phyloP scores from a whole-genome alignment of 2,329 filamentous ascomycete genomes.

The Apiospora hydei region DNA sequence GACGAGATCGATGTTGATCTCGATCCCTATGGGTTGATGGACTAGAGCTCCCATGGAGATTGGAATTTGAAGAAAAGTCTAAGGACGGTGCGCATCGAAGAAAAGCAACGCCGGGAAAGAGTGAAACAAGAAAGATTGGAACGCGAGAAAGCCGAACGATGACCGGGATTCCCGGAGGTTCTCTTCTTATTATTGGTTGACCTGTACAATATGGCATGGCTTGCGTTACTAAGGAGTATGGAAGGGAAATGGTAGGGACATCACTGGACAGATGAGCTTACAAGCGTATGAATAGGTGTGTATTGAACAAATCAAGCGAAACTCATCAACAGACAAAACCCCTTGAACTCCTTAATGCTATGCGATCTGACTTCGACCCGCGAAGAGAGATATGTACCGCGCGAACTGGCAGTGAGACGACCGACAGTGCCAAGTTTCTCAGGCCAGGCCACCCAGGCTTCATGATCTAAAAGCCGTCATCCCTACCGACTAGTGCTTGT shows the following conservation, averaged over 20 bases:
- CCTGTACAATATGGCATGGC: background rate
- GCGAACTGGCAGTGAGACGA: background rate
- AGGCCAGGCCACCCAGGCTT: background rate
- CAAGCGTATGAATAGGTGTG: conserved; percentile 12
- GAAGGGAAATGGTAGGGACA: background rate
- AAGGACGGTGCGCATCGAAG: background rate
- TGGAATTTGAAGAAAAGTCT: background rate
- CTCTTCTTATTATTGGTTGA: background rate
- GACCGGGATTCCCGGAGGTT: background rate
- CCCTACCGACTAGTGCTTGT: background rate
- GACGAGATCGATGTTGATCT: conserved; percentile 75
- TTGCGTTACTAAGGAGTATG: background rate
- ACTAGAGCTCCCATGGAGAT: background rate
- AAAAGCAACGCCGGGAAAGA: no score
- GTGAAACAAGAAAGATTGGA: no score
- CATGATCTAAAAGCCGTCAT: background rate
- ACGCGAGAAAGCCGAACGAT: background rate
- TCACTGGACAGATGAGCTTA: background rate
- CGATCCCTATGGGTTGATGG: background rate
- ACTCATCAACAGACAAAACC: background rate
- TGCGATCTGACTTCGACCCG: background rate
- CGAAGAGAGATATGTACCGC: background rate
- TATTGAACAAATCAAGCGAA: background rate
- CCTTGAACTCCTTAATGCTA: background rate
- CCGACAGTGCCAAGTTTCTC: background rate